Evolutionary conservation across 2,329 filamentous ascomycete species (phyloP), one percentile per base, ranked within the genome.

Genomic region (Aspergillus melleus): DNA sequence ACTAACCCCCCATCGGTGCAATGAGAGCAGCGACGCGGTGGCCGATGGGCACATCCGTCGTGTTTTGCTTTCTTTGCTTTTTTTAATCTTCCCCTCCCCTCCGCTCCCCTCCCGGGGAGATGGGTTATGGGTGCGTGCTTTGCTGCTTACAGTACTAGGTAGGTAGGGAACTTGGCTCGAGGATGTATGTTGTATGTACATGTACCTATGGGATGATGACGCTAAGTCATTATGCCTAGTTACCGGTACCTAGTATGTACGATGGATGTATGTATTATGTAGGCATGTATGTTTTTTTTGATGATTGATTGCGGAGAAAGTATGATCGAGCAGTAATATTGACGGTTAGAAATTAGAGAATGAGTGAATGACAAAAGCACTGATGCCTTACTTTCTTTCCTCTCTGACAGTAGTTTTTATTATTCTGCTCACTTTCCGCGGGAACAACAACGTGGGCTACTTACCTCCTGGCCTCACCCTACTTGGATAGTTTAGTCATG

Each of bases 371-470:
- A 51, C 42, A 59, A 42, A 54, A 59, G 64, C 59, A 62, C 24
- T 58, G 64, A 49, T 66, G 59, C 64, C 64, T 65, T 66, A 65
- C 61, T 53, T 39, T 49, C 16, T 46, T 55, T 26, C 14, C 14
- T 22, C 16, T 49, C 20, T 22, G 10, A 6, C 46, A 2, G 2
- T 22, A n/a, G 4, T 16, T 30, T 30, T 51, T 10, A 49, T 9
- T 8, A 4, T 19, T 26, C n/a, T 8, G 4, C 46, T 49, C 24
- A 22, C 19, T 49, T 49, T 22, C n/a, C 19, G 20, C n/a, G 36
- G 29, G 50, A 22, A 53, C 39, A 49, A 50, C 14, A 42, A 42
- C 36, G 36, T 42, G 36, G 36, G 36, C 36, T 16, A 42, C 36
- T 42, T 42, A 42, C 36, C 36, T 42, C 14, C 14, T 19, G 36